Conservation (phyloP, 2,329 filamentous ascomycete species). For the Dothidotthia symphoricarpi region DNA sequence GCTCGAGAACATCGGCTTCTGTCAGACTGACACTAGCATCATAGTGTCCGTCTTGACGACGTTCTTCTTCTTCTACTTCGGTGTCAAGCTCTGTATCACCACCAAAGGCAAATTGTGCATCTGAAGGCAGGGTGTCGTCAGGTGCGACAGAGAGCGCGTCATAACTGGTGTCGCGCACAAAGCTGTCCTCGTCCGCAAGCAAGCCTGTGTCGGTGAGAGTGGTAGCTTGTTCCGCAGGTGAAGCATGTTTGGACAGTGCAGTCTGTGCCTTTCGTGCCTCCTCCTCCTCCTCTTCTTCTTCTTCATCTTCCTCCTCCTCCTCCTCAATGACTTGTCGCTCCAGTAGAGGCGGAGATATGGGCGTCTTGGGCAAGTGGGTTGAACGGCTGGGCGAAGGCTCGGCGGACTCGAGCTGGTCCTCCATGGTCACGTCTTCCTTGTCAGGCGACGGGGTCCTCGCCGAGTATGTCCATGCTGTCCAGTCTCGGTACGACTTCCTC, state of each 20-base stretch:
- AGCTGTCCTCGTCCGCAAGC: too few species aligned
- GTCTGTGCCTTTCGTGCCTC: too few species aligned
- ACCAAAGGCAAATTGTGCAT: conserved; percentile 50
- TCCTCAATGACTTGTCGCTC: background rate
- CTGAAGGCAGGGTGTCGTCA: conserved; percentile 53
- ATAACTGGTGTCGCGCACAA: conserved; percentile 18
- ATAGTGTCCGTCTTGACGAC: background rate
- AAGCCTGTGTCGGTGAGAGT: too few species aligned
- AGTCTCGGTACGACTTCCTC: conserved; percentile 67
- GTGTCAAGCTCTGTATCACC: conserved; percentile 35
- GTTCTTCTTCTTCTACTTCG: too few species aligned
- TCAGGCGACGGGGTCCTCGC: conserved; percentile 71
- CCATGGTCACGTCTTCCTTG: conserved; percentile 41
- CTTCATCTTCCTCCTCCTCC: background rate
- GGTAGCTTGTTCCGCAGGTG: too few species aligned
- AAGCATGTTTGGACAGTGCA: too few species aligned
- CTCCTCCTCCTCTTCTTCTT: background rate
- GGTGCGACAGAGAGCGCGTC: conserved; percentile 28
- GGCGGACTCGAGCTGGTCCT: conserved; percentile 16
- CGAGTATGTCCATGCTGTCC: conserved; percentile 70
- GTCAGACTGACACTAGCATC: too few species aligned
- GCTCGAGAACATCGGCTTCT: too few species aligned
- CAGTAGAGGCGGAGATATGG: conserved; percentile 18
- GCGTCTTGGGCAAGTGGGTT: conserved; percentile 26
- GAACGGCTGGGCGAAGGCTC: conserved; percentile 25